Conservation (phyloP, 1,139 yeast species). For the Debaryomycetaceae sp. region DNA sequence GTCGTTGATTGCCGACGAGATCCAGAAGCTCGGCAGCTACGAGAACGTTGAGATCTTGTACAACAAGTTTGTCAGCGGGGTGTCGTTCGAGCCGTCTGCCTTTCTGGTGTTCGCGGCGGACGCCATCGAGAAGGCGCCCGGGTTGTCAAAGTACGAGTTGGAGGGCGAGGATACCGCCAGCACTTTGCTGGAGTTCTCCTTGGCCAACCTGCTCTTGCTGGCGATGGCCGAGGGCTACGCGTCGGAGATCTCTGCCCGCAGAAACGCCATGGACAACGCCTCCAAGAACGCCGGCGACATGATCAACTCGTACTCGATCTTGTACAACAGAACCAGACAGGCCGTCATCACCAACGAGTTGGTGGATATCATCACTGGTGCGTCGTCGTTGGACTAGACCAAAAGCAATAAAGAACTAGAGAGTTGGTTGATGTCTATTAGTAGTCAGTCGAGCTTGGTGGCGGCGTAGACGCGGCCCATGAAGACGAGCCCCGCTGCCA, state of each 20-base stretch:
- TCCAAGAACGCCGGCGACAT: constrained; percentile 99
- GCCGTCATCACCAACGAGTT: constrained; percentile 99
- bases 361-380: constrained; percentile 99
- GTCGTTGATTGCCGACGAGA: constrained; percentile 82
- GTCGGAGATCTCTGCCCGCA: constrained; percentile 96
- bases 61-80: constrained; percentile 85
- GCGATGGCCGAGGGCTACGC: constrained; percentile 99
- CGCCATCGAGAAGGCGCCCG: constrained; percentile 82
- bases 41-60: constrained; percentile 75
- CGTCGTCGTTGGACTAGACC: constrained; percentile 85
- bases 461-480: constrained; percentile 56
- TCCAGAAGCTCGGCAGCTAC: constrained; percentile 64
- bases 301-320: constrained; percentile 92
- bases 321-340: constrained; percentile 99
- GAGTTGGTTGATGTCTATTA: constrained; percentile 1
- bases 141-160: constrained; percentile 75
- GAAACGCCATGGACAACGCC: constrained; percentile 99
- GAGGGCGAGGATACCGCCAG: constrained; percentile 67
- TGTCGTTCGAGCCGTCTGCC: constrained; percentile 80
- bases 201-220: constrained; percentile 84
- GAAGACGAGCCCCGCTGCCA: constrained; percentile 58
- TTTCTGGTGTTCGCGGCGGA: constrained; percentile 66
- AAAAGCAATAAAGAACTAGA: constrained; percentile 5
- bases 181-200: constrained; percentile 77
- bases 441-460: constrained; percentile 48